Conservation (phyloP, 2,329 filamentous ascomycete genomes). For the Xylaria sp. region DNA sequence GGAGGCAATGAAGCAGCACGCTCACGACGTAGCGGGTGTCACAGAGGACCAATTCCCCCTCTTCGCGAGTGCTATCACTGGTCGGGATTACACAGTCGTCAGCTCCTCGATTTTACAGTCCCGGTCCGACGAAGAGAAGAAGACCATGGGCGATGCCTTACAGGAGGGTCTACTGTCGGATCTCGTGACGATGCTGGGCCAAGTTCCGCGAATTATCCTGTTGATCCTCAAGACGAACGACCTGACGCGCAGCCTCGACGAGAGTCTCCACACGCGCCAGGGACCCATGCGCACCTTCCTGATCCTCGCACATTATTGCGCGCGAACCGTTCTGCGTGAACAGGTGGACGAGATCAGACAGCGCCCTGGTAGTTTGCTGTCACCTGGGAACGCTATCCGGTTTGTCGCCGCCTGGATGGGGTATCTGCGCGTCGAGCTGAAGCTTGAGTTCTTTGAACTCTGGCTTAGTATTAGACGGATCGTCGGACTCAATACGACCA, state of each 20-base stretch:
- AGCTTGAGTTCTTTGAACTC: constrained; percentile 71
- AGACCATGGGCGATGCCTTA: constrained; percentile 83
- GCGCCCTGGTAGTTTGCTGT: constrained; percentile 63
- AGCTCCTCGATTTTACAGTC: constrained; percentile 66
- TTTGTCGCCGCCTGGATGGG: constrained; percentile 67
- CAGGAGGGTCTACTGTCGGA: constrained; percentile 90
- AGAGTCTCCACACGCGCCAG: constrained; percentile 81
- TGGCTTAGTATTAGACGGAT: constrained; percentile 67
- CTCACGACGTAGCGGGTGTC: constrained; percentile 88
- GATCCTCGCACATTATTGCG: constrained; percentile 75
- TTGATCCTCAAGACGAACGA: constrained; percentile 98
- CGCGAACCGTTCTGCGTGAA: constrained; percentile 72
- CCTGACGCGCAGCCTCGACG: constrained; percentile 90
- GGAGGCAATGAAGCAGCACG: constrained; percentile 84
- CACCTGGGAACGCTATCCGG: constrained; percentile 65
- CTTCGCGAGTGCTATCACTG: constrained; percentile 96
- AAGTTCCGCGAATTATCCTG: constrained; percentile 90
- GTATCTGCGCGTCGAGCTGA: constrained; percentile 69
- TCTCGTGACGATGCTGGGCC: constrained; percentile 85
- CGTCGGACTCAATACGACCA: constrained; percentile 49
- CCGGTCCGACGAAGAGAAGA: constrained; percentile 80
- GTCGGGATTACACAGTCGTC: constrained; percentile 85
- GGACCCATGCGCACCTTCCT: constrained; percentile 73
- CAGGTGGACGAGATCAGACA: constrained; percentile 66
- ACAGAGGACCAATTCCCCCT: constrained; percentile 91